These are phyloP conservation scores for Daphne laureola DNA, from an alignment of 441 rosid genomes.

Conservation along the genomic window DNA sequence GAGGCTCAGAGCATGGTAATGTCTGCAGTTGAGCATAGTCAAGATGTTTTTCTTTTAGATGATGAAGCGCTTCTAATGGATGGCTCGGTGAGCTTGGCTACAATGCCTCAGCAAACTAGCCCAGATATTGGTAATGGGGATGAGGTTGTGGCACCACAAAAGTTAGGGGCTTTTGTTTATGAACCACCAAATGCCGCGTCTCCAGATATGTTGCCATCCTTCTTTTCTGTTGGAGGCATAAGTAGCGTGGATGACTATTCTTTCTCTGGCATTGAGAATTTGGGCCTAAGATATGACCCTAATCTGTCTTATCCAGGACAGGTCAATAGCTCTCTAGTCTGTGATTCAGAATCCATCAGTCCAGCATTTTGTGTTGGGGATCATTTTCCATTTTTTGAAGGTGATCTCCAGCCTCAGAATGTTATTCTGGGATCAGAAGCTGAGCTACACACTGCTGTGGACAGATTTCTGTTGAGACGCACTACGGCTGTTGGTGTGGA, in stretches of 20 bases:
- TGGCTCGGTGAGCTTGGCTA: slow-evolving; percentile 32
- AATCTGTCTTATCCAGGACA: slow-evolving; percentile 41
- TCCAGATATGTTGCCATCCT: slow-evolving; percentile 55
- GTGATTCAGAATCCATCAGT: slow-evolving; percentile 51
- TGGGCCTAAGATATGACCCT: slow-evolving; percentile 51
- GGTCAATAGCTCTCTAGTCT: slow-evolving; percentile 34
- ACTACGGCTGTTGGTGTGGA: slow-evolving; percentile 22
- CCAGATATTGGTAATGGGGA: slow-evolving; percentile 30
- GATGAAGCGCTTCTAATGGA: slow-evolving; percentile 45
- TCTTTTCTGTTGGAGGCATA: slow-evolving; percentile 38
- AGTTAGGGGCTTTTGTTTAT: slow-evolving; percentile 48
- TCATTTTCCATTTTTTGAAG: slow-evolving; percentile 43
- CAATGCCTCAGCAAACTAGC: slow-evolving; percentile 23
- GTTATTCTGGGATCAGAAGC: slow-evolving; percentile 43
- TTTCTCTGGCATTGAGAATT: slow-evolving; percentile 41
- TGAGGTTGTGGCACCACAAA: slow-evolving; percentile 35
- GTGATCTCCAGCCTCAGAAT: slow-evolving; percentile 36
- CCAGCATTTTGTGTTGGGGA: slow-evolving; percentile 65
- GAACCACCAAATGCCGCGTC: slow-evolving; percentile 43
- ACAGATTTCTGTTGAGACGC: slow-evolving; percentile 39
- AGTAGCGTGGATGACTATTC: slow-evolving; percentile 52
- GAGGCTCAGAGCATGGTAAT: slow-evolving; percentile 60
- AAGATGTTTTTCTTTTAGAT: slow-evolving; percentile 53
- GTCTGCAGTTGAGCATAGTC: slow-evolving; percentile 57
- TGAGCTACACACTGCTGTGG: slow-evolving; percentile 53